A percentile compares a stretch with the other conserved stretches of the same genome.
phyloP scores from a whole-genome alignment of 2,329 filamentous ascomycete genomes.

The Stemphylium vesicarium region DNA sequence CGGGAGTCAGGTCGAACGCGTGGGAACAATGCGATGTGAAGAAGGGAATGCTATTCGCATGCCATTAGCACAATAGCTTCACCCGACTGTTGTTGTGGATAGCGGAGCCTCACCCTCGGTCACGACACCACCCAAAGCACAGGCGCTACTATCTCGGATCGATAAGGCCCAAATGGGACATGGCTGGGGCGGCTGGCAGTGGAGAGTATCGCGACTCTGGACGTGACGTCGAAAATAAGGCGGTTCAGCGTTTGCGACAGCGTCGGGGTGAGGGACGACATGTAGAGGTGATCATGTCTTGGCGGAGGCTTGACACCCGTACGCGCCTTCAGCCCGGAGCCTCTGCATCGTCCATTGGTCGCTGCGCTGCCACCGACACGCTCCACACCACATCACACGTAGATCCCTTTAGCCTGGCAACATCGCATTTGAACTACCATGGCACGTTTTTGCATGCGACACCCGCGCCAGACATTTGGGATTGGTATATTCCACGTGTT shows the following conservation, averaged over 20 bases:
- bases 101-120: slow-evolving; percentile 19
- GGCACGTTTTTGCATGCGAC: too few relatives aligned
- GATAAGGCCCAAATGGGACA: slow-evolving; percentile 35
- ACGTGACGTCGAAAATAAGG: not conserved
- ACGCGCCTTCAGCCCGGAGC: slow-evolving; percentile 9
- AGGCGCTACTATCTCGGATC: slow-evolving; percentile 22
- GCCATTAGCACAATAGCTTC: slow-evolving; percentile 12
- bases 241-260: slow-evolving; percentile 11
- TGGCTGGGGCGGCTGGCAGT: slow-evolving; percentile 26
- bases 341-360: slow-evolving; percentile 7
- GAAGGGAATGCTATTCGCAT: slow-evolving; percentile 2
- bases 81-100: slow-evolving; percentile 7
- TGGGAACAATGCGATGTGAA: not conserved
- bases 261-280: slow-evolving; percentile 2
- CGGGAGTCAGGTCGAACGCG: not conserved
- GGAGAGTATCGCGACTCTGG: not conserved
- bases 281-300: slow-evolving; percentile 13
- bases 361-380: slow-evolving; percentile 1
- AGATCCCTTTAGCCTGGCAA: not conserved
- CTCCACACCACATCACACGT: slow-evolving; percentile 1
- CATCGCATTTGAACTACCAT: not conserved
- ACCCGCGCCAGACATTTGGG: too few relatives aligned
- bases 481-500: not conserved
- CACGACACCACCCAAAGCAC: slow-evolving; percentile 12
- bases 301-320: slow-evolving; percentile 8